Conservation (phyloP, 176 grass and related monocot genomes). For the Oryza glaberrima region DNA sequence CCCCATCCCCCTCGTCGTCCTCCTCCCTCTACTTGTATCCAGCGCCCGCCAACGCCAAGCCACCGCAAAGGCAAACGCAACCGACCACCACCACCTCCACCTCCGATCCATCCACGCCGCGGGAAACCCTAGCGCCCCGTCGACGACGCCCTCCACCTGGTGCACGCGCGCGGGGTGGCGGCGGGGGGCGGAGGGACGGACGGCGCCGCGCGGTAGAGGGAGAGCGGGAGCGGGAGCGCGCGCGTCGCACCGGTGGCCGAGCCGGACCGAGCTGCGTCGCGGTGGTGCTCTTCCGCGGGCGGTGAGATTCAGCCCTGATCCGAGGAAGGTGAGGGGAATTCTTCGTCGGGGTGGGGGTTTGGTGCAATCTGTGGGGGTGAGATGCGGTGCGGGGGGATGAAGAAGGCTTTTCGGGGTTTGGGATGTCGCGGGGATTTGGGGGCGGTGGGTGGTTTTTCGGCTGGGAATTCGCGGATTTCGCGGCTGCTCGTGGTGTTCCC, state of each 20-base stretch:
- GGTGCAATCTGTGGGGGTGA: conserved; percentile 8
- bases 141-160: not conserved
- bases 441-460: not conserved
- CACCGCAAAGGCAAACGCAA: conserved; percentile 30
- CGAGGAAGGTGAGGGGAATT: conserved; percentile 38
- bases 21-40: conserved; percentile 30
- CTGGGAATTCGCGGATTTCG: not conserved
- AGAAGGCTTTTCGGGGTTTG: no score
- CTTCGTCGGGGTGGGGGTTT: not conserved
- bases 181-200: not conserved
- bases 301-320: conserved; percentile 46
- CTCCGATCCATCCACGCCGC: conserved; percentile 26
- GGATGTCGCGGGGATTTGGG: not conserved
- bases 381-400: not conserved
- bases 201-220: not conserved
- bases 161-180: not conserved
- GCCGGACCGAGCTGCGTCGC: not conserved
- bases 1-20: not conserved
- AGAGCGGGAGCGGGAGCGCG: not conserved
- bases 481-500: not conserved
- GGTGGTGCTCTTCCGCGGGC: not conserved
- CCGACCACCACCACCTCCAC: not conserved
- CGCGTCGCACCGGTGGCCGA: not conserved
- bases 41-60: conserved; percentile 64
- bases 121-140: not conserved